Base-by-base conservation (phyloP, 106 monocot species). In the Phalaenopsis aphrodite region DNA sequence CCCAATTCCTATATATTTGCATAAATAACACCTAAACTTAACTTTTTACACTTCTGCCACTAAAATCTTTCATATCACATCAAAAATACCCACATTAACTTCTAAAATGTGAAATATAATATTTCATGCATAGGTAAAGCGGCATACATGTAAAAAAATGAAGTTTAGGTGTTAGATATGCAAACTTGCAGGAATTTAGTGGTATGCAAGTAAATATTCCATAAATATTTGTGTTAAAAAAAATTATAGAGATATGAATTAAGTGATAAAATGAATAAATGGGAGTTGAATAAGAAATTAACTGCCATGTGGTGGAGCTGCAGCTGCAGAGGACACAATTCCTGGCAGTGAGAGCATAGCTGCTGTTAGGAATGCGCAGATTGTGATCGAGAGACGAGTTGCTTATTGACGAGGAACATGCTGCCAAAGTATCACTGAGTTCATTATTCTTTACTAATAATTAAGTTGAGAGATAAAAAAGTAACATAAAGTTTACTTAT, bases 301-400 rank as follows among this genome's bases (percentile, higher is more conserved):
- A 87, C 87, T 84, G 82, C 78, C 82, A 88, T 14, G 85, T 55
- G 58, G 69, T 65, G 42, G 87, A 87, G 49, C 78, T 80, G 85
- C 89, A 89, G 80, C 78, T 80, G 78, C 89, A 89, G 17, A 56
- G 74, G 69, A 89, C 43, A 19, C 89, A 89, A 52, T 85, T 76
- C 37, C 81, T 83, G 9, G 89, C 89, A 17, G 89, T 89, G 45
- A 87, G 84, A 4, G 79, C 80, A 52, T 87, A 87, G 56, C 87
- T 89, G 8, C 85, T 84, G 52, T 87, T 89, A 1, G 89, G 80
- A 39, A 89, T 72, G 17, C n/a, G 87, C 0, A 89, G 77, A 61
- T 75, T 76, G 56, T 57, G 75, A 49, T 89, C 89, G 12, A 83
- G 2, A 4, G 87, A 67, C 3, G 73, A 75, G 36, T 47, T 85